phyloP scores from a whole-genome alignment of 192 early-diverging fungal genomes.

The Jimgerdemannia lactiflua region DNA sequence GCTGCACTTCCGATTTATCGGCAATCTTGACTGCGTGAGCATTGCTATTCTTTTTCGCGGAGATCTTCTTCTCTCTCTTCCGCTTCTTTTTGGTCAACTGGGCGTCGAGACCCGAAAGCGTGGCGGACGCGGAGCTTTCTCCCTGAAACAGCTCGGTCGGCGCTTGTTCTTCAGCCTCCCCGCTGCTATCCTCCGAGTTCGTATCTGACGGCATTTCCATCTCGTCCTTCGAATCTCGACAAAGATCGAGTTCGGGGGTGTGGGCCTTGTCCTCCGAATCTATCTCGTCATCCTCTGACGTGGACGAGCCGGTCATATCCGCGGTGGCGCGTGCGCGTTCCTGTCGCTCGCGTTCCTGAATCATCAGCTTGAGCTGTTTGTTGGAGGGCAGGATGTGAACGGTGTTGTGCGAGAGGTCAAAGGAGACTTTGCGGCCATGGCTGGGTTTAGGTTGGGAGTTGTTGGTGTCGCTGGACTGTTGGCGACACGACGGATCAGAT shows the following conservation, averaged over 20 bases:
- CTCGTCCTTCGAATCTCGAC: neutral
- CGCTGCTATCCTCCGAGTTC: neutral
- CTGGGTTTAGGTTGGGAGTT: neutral
- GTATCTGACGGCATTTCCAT: neutral
- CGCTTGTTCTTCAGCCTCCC: conserved; percentile 9
- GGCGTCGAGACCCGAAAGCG: neutral
- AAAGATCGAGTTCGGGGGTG: neutral
- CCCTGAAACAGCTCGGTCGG: conserved; percentile 1
- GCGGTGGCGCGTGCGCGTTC: conserved; percentile 10
- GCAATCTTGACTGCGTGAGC: neutral
- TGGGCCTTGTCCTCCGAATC: neutral
- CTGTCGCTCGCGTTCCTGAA: conserved; percentile 25
- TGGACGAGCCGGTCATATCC: neutral
- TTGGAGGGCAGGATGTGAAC: conserved; percentile 31
- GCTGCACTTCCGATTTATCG: neutral
- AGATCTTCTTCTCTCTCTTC: neutral
- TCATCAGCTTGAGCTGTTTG: conserved; percentile 20
- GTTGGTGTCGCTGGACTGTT: neutral
- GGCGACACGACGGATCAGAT: neutral
- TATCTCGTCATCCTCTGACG: neutral
- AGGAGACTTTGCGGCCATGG: conserved; percentile 23
- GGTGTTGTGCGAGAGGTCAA: conserved; percentile 33
- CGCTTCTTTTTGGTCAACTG: neutral
- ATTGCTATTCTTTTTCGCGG: neutral
- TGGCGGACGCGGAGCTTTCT: neutral